Conservation (phyloP, 495 filamentous ascomycete genomes). For the Hypoxylon subgilvum region DNA sequence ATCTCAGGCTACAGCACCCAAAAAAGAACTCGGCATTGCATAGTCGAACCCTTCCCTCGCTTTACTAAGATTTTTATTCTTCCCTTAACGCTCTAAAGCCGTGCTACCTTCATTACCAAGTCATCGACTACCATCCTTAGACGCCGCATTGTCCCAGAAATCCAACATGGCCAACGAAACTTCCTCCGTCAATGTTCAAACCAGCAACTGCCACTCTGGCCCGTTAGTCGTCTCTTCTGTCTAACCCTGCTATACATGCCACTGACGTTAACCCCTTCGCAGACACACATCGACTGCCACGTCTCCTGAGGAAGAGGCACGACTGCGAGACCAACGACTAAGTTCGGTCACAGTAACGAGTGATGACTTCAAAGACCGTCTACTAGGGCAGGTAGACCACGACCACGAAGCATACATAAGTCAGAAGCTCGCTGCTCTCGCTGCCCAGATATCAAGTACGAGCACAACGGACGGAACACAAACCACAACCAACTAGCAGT, state of each 20-base stretch:
- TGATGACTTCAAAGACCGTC: conserved; percentile 8
- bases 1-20: neutral
- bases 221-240: conserved; percentile 12
- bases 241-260: neutral
- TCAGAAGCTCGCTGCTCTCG: neutral
- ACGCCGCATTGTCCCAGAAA: neutral
- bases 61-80: neutral
- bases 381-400: neutral
- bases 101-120: no score
- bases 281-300: conserved; percentile 1
- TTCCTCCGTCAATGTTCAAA: conserved; percentile 7
- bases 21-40: neutral
- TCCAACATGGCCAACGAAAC: conserved; percentile 7
- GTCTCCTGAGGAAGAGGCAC: neutral
- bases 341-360: neutral
- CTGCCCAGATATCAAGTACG: neutral
- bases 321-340: conserved; percentile 1
- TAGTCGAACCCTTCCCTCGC: neutral
- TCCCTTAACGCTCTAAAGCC: neutral
- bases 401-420: conserved; percentile 5
- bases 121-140: no score
- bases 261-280: conserved; percentile 3
- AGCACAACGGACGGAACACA: neutral
- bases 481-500: neutral
- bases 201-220: conserved; percentile 1